Evolutionary conservation across 2,329 filamentous ascomycete species (phyloP).

Genomic region (Aspergillus amoenus): DNA sequence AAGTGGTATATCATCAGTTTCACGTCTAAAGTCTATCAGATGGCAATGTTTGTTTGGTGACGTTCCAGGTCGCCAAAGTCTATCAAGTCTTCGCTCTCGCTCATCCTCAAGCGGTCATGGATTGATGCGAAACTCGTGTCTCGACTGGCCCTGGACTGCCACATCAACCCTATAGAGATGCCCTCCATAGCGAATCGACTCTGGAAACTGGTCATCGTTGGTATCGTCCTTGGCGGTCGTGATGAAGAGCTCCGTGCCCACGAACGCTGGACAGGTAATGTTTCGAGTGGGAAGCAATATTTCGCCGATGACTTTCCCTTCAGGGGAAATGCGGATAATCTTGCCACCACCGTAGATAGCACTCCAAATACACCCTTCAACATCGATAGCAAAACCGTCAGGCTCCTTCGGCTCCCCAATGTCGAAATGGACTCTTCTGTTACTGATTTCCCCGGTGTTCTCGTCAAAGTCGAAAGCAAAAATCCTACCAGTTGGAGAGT

Average conservation of each 20-base stretch:
- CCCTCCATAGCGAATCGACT: slow-evolving; percentile 65
- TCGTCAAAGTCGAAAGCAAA: slow-evolving; percentile 72
- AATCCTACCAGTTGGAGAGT: slow-evolving; percentile 70
- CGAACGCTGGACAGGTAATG: slow-evolving; percentile 78
- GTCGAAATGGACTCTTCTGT: slow-evolving; percentile 71
- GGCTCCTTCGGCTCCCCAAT: slow-evolving; percentile 65
- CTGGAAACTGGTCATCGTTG: slow-evolving; percentile 58
- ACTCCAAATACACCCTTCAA: slow-evolving; percentile 83
- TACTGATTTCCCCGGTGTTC: slow-evolving; percentile 62
- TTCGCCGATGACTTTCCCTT: slow-evolving; percentile 71
- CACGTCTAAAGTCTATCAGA: not conserved
- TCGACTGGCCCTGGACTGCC: slow-evolving; percentile 63
- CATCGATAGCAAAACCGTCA: slow-evolving; percentile 83
- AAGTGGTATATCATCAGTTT: not conserved
- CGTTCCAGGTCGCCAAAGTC: not conserved
- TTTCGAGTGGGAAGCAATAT: slow-evolving; percentile 74
- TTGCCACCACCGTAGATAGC: slow-evolving; percentile 77
- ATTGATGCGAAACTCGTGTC: slow-evolving; percentile 63
- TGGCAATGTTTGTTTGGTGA: not conserved
- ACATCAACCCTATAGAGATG: slow-evolving; percentile 76
- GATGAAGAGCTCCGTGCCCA: slow-evolving; percentile 71
- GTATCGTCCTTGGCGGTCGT: slow-evolving; percentile 73
- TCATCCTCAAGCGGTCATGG: not conserved
- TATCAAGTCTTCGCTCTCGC: not conserved
- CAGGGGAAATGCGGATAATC: slow-evolving; percentile 71